A percentile compares a stretch with the other conserved stretches of the same genome.
phyloP scores from a whole-genome alignment of 192 early-diverging fungal genomes.

The Dispira simplex region DNA sequence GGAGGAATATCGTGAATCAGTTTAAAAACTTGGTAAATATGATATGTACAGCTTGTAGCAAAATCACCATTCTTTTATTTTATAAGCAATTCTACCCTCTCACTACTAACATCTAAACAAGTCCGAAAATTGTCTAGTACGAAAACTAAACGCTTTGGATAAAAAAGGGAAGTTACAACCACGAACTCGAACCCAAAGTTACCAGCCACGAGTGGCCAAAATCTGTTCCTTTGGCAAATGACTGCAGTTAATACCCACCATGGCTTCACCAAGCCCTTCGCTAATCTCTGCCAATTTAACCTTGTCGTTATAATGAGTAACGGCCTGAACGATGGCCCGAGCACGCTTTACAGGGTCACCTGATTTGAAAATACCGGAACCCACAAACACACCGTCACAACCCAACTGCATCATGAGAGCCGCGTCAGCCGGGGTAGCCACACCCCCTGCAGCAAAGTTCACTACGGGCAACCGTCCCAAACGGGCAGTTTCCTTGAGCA shows the following conservation, averaged over 20 bases:
- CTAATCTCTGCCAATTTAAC: constrained; percentile 77
- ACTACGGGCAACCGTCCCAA: constrained; percentile 90
- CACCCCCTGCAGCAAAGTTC: constrained; percentile 95
- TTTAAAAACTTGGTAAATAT: no score
- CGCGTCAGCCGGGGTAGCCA: constrained; percentile 97
- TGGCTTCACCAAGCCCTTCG: constrained; percentile 87
- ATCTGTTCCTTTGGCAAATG: constrained; percentile 39
- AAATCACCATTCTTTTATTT: no score
- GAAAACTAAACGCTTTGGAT: no score
- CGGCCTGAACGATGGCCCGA: constrained; percentile 87
- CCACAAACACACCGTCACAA: constrained; percentile 96
- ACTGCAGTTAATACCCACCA: constrained; percentile 91
- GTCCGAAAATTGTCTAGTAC: no score
- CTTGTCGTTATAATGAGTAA: constrained; percentile 87
- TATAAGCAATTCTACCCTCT: no score
- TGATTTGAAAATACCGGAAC: constrained; percentile 94
- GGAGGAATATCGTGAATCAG: no score
- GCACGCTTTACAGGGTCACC: constrained; percentile 91
- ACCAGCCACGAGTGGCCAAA: constrained; percentile 45
- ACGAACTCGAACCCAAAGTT: constrained; percentile 11
- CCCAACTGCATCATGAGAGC: constrained; percentile 99
- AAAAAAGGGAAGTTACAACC: no score
- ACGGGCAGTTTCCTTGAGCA: constrained; percentile 75
- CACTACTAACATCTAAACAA: no score
- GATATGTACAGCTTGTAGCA: no score